phyloP scores from a whole-genome alignment of 257 asterid species.

The Leonotis leonurus region DNA sequence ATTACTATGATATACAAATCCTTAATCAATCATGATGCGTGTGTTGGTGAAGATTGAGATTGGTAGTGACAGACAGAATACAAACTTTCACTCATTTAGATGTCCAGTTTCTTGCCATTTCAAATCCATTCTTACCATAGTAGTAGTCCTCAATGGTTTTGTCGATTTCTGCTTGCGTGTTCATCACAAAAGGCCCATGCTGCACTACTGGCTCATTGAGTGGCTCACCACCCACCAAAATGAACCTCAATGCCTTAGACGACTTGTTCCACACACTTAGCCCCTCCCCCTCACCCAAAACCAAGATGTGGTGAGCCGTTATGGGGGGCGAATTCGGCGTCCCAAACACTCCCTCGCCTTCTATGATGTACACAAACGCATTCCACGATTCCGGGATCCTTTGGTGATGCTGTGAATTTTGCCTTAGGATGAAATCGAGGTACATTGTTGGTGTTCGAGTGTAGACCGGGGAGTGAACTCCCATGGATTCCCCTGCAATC shows the following conservation, averaged over 20 bases:
- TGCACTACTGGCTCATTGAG: conserved; percentile 76
- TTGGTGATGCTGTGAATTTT: conserved; percentile 53
- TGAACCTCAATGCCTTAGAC: conserved; percentile 46
- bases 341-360: conserved; percentile 79
- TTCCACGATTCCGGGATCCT: conserved; percentile 71
- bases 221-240: conserved; percentile 78
- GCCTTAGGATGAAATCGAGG: conserved; percentile 67
- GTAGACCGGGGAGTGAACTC: conserved; percentile 70
- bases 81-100: conserved; percentile 32
- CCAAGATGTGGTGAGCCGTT: conserved; percentile 63
- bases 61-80: conserved; percentile 10
- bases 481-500: conserved; percentile 93
- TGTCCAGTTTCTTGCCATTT: conserved; percentile 70
- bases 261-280: conserved; percentile 78
- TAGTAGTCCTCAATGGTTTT: conserved; percentile 74
- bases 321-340: conserved; percentile 30
- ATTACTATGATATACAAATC: background rate
- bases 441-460: conserved; percentile 87
- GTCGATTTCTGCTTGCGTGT: conserved; percentile 74
- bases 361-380: conserved; percentile 56
- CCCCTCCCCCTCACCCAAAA: conserved; percentile 81
- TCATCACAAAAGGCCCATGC: conserved; percentile 97
- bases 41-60: conserved; percentile 21
- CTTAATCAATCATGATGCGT: background rate
- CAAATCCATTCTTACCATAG: conserved; percentile 75